Evolutionary conservation across 73 alveolate species (phyloP).

Genomic region (Paramecium tetraurelia): DNA sequence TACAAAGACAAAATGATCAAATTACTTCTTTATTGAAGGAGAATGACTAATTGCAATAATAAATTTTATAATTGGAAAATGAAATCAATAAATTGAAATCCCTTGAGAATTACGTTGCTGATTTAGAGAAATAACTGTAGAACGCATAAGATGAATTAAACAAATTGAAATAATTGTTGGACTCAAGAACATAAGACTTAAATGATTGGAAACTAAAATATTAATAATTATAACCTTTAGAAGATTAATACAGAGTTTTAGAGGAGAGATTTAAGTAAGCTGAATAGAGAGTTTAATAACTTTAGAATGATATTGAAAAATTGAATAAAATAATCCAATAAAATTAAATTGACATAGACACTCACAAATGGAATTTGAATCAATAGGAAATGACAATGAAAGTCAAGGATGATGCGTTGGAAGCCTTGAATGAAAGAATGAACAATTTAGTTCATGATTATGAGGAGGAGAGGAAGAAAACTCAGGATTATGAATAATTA

Average conservation of each 20-base stretch:
- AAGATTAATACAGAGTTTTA: neutral
- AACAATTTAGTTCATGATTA: neutral
- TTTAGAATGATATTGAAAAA: neutral
- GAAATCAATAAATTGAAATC: neutral
- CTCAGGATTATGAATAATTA: neutral
- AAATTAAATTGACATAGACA: neutral
- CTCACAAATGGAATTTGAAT: neutral
- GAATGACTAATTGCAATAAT: neutral
- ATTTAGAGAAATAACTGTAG: neutral
- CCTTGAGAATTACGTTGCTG: neutral
- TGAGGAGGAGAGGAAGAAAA: neutral
- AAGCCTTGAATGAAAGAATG: neutral
- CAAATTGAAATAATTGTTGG: neutral
- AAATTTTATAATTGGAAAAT: neutral
- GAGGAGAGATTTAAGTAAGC: neutral
- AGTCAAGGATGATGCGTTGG: neutral
- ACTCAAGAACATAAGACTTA: neutral
- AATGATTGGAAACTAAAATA: conserved; percentile 3
- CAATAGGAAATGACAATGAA: neutral
- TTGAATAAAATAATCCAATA: neutral
- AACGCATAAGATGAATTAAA: neutral
- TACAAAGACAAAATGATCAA: neutral
- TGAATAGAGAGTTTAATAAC: neutral
- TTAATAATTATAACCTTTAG: neutral
- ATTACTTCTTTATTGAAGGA: neutral